Evolutionary conservation across 2,329 filamentous ascomycete species (phyloP).

Genomic region (Ascochyta koolunga): DNA sequence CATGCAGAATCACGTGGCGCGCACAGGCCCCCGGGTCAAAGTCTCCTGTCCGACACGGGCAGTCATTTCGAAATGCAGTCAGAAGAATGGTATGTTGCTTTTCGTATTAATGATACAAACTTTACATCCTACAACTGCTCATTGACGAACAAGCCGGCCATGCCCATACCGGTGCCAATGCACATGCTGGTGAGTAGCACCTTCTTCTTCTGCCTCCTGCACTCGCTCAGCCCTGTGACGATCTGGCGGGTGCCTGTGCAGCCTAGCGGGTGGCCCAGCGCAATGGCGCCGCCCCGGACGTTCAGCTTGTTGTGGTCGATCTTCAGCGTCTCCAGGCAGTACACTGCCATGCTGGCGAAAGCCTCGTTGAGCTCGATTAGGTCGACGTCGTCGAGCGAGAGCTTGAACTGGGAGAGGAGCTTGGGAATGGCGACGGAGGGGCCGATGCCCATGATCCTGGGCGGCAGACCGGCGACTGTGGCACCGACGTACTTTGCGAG

Average conservation of each 20-base stretch:
- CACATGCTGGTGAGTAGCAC: constrained; percentile 92
- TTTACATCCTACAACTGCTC: constrained; percentile 54
- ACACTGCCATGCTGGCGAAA: constrained; percentile 96
- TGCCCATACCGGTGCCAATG: constrained; percentile 70
- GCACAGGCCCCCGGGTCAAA: no score
- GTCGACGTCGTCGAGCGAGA: constrained; percentile 83
- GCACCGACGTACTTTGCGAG: constrained; percentile 93
- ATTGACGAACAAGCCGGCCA: constrained; percentile 70
- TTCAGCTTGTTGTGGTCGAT: constrained; percentile 81
- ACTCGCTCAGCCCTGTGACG: constrained; percentile 87
- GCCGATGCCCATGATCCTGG: constrained; percentile 95
- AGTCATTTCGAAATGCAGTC: not conserved
- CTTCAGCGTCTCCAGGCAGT: constrained; percentile 73
- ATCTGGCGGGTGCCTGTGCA: constrained; percentile 81
- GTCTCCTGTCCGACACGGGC: no score
- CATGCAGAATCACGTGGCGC: no score
- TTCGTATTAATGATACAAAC: constrained; percentile 1
- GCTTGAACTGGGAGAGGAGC: constrained; percentile 78
- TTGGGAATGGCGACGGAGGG: constrained; percentile 76
- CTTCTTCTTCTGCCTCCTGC: constrained; percentile 85
- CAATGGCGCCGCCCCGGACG: constrained; percentile 80
- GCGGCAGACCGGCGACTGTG: constrained; percentile 86
- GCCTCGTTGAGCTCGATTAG: constrained; percentile 96
- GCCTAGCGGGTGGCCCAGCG: constrained; percentile 81
- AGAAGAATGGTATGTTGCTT: not conserved